Evolutionary conservation across 2,329 filamentous ascomycete genomes (phyloP).

Genomic region (Penicillium sp.): DNA sequence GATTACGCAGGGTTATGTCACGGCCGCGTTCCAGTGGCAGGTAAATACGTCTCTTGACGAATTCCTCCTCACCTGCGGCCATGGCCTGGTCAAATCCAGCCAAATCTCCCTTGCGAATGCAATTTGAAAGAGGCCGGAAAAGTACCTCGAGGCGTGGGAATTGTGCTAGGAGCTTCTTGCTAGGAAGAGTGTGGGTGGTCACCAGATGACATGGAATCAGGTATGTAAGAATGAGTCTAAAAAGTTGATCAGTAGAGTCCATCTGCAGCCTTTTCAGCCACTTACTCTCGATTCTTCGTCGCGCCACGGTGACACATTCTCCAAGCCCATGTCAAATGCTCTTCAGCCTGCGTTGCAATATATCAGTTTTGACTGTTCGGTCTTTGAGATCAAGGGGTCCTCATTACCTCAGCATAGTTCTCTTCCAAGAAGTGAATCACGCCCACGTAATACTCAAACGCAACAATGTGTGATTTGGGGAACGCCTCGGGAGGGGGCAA

Average conservation of each 20-base stretch:
- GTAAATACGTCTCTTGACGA: conserved; percentile 91
- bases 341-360: conserved; percentile 63
- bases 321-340: conserved; percentile 78
- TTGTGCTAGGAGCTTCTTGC: conserved; percentile 66
- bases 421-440: conserved; percentile 94
- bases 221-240: conserved; percentile 85
- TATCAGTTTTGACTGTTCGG: conserved; percentile 6
- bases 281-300: conserved; percentile 76
- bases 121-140: conserved; percentile 74
- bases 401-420: conserved; percentile 73
- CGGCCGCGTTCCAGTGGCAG: conserved; percentile 89
- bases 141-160: conserved; percentile 76
- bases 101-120: conserved; percentile 81
- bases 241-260: conserved; percentile 22
- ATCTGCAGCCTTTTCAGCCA: conserved; percentile 9
- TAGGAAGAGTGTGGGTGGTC: conserved; percentile 83
- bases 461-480: conserved; percentile 86
- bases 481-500: conserved; percentile 79
- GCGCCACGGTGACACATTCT: conserved; percentile 74
- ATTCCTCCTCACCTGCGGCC: conserved; percentile 80
- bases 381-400: background rate
- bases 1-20: conserved; percentile 87
- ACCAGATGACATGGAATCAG: conserved; percentile 91
- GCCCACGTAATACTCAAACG: conserved; percentile 94
- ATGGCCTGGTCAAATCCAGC: conserved; percentile 81